Evolutionary conservation across 257 asterid genomes (phyloP), one percentile per base, ranked within the genome.

Genomic region (Phtheirospermum japonicum): DNA sequence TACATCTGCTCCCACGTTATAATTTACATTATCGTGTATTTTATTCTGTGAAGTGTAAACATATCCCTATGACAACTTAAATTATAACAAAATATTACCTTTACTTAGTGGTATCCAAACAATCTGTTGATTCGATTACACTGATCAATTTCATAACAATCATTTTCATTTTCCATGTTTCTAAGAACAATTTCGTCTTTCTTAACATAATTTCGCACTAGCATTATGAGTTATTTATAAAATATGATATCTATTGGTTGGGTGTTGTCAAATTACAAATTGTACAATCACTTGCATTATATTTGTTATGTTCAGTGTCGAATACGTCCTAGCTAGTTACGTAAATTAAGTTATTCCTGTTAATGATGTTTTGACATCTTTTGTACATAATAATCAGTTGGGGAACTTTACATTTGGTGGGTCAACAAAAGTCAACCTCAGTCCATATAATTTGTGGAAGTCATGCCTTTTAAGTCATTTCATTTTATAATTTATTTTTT

Each of bases 341-440:
- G 5, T 14, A 32, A 79, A 48, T 20, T 26, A 23, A 46, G 45
- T 18, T 60, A 30, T 10, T 13, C 20, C 46, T 59, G 48, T 64
- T 64, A 57, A 56, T 49, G 63, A 16, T 3, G 10, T 51, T 23
- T 36, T 45, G 78, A 61, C 63, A 72, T 56, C 18, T 9, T 45
- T 50, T 52, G 59, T 39, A 53, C 61, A 5, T 51, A 73, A 66
- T 70, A 17, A 34, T 70, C 77, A 75, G 81, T 19, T 79, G 79
- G 75, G 79, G 76, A 76, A 66, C 68, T 34, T 34, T 71, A 42
- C 43, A 17, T 31, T 30, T 31, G 23, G 83, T 70, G 88, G 84
- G 80, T 68, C 80, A 61, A 42, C 36, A 20, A 66, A 67, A 16
- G 84, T 83, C 89, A 76, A 78, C 77, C 43, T 75, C 73, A 62